Percentiles rank a stretch among this genome's conserved stretches.
Evolutionary conservation across 495 filamentous ascomycete species (phyloP).

Genomic region (Neurospora sp.): DNA sequence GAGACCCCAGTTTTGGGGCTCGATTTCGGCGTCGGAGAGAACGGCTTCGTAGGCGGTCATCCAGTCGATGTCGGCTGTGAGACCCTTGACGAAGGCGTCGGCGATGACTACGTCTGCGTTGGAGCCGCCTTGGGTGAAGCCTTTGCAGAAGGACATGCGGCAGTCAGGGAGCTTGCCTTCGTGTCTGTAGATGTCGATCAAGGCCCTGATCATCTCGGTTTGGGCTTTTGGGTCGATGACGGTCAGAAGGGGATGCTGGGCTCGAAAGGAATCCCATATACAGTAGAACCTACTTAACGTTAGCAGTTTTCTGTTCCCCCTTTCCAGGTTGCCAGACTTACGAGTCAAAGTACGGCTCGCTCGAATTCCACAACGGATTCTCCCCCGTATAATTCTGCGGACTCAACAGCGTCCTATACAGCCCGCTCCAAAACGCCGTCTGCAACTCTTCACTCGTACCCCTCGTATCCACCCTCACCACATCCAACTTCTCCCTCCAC

Average conservation of each 20-base stretch:
- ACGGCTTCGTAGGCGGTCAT: conserved; percentile 57
- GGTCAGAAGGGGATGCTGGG: conserved; percentile 57
- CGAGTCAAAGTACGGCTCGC: conserved; percentile 66
- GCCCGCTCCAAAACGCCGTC: conserved; percentile 56
- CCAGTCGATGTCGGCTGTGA: conserved; percentile 53
- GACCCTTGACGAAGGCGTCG: conserved; percentile 58
- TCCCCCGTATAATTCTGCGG: conserved; percentile 70
- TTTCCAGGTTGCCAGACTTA: conserved; percentile 25
- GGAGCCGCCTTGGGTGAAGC: conserved; percentile 61
- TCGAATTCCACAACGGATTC: conserved; percentile 59
- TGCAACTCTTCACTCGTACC: conserved; percentile 47
- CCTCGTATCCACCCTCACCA: conserved; percentile 42
- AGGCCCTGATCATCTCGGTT: conserved; percentile 54
- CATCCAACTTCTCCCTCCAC: conserved; percentile 53
- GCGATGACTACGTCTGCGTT: conserved; percentile 63
- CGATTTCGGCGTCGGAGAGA: conserved; percentile 56
- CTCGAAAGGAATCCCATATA: conserved; percentile 66
- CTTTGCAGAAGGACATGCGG: conserved; percentile 53
- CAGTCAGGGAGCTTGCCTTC: conserved; percentile 52
- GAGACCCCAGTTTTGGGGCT: conserved; percentile 52
- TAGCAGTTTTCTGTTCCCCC: conserved; percentile 9
- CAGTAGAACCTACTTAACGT: conserved; percentile 46
- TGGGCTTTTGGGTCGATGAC: conserved; percentile 55
- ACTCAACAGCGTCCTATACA: conserved; percentile 54
- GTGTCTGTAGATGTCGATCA: conserved; percentile 60